A percentile compares a stretch with the other conserved stretches of the same genome.
phyloP scores from a whole-genome alignment of 176 grass and related monocot species.

The Musa acuminata region DNA sequence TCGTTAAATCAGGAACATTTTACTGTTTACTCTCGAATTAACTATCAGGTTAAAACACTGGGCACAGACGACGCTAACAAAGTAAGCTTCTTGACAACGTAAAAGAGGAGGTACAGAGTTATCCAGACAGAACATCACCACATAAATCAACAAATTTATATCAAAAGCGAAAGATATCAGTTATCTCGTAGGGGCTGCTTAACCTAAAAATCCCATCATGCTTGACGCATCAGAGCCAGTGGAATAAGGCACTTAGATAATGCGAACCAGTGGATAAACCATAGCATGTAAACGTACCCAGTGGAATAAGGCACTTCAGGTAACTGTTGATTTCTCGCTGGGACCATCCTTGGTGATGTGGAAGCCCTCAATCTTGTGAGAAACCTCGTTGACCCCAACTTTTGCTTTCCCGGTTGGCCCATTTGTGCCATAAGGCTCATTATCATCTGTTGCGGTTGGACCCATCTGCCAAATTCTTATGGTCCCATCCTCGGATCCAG shows the following conservation, averaged over 20 bases:
- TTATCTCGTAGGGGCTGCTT: background rate
- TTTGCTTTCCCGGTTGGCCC: slow-evolving; percentile 34
- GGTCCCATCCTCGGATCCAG: slow-evolving; percentile 93
- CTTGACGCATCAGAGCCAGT: background rate
- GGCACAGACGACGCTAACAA: background rate
- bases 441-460: slow-evolving; percentile 43
- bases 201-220: background rate
- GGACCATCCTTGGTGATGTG: slow-evolving; percentile 53
- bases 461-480: slow-evolving; percentile 84
- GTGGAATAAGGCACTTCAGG: background rate
- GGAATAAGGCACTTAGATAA: background rate
- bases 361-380: slow-evolving; percentile 75
- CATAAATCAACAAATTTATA: background rate
- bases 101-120: background rate
- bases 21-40: too few species aligned
- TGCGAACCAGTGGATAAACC: background rate
- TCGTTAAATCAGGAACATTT: too few species aligned
- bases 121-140: too few species aligned
- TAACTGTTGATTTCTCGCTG: slow-evolving; percentile 11
- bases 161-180: background rate
- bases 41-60: background rate
- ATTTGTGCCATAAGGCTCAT: slow-evolving; percentile 17
- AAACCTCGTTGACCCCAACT: slow-evolving; percentile 49
- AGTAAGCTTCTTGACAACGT: background rate
- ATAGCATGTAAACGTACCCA: background rate